phyloP scores from a whole-genome alignment of 257 asterid species.

The Echium plantagineum region DNA sequence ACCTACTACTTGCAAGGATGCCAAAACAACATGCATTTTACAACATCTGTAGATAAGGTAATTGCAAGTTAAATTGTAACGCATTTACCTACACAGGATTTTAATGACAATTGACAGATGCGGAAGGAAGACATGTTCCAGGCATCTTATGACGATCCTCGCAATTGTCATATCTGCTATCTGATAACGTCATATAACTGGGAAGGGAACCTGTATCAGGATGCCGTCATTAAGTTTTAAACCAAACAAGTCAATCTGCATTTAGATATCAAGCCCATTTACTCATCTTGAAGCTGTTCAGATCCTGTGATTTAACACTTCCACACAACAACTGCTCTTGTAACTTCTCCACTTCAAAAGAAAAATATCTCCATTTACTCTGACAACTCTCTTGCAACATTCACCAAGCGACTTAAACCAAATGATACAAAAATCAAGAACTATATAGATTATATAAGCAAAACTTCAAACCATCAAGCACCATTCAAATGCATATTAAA shows the following conservation, averaged over 20 bases:
- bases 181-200: background rate
- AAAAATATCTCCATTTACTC: too few relatives aligned
- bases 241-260: background rate
- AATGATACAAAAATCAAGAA: background rate
- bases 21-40: slow-evolving; percentile 30
- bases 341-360: too few relatives aligned
- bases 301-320: background rate
- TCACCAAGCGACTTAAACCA: too few relatives aligned
- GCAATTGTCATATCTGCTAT: too few relatives aligned
- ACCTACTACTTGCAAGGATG: slow-evolving; percentile 22
- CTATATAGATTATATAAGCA: background rate
- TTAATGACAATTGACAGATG: background rate
- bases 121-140: background rate
- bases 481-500: background rate
- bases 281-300: background rate
- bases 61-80: slow-evolving; percentile 8
- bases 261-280: background rate
- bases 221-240: background rate
- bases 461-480: background rate
- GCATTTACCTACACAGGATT: too few relatives aligned
- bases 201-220: background rate
- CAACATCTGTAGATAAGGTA: slow-evolving; percentile 47
- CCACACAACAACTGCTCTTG: too few relatives aligned
- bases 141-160: background rate
- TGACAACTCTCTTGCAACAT: too few relatives aligned